Conservation (phyloP, 352 stramenopile genomes). For the Phytophthora ohioensis region DNA sequence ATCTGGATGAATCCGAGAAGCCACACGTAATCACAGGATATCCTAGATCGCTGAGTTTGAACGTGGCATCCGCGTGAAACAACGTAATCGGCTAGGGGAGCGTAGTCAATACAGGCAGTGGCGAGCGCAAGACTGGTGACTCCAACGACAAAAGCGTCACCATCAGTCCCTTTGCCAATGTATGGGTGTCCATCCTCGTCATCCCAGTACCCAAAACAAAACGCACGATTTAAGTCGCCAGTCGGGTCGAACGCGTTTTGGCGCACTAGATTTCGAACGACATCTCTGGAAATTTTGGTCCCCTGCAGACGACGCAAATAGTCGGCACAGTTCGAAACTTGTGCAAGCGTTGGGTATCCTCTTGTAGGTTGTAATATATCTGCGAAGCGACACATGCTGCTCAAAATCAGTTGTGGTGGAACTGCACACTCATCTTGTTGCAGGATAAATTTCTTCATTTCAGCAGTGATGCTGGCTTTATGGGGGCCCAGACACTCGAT, state of each 20-base stretch:
- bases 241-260: not conserved
- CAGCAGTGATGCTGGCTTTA: not conserved
- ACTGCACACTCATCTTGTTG: constrained; percentile 10
- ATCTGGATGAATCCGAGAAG: too few species aligned
- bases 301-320: constrained; percentile 4
- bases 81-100: not conserved
- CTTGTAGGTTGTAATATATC: constrained; percentile 4
- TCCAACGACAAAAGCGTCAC: constrained; percentile 8
- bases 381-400: not conserved
- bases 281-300: constrained; percentile 9
- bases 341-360: constrained; percentile 3
- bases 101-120: constrained; percentile 1
- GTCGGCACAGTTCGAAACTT: constrained; percentile 20
- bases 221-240: not conserved
- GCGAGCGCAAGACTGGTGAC: constrained; percentile 3
- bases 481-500: not conserved
- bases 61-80: too few species aligned
- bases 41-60: too few species aligned
- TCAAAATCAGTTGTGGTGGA: constrained; percentile 8
- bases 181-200: not conserved
- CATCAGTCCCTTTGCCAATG: constrained; percentile 10
- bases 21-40: too few species aligned
- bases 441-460: constrained; percentile 21
- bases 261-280: not conserved
- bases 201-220: constrained; percentile 5